Percentiles rank a stretch among this genome's conserved stretches.
Evolutionary conservation across 2,329 filamentous ascomycete genomes (phyloP).

Genomic region (Calonectria leucothoes): DNA sequence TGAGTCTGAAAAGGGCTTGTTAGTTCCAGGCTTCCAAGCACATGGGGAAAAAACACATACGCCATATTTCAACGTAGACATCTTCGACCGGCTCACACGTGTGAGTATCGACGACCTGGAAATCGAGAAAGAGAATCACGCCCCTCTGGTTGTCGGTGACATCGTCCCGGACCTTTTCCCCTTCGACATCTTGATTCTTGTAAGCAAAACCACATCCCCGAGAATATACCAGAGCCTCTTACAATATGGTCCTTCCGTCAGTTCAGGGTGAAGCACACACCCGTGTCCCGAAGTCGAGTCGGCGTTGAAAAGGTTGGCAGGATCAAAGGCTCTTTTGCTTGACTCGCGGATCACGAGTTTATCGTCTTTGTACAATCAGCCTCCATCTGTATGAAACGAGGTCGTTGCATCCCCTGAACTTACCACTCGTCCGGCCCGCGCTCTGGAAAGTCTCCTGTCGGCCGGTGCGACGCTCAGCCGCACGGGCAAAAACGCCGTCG

Average conservation of each 20-base stretch:
- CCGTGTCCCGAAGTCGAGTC: not conserved
- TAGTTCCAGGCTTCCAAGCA: not conserved
- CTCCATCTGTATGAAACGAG: not conserved
- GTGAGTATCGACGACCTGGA: slow-evolving; percentile 14
- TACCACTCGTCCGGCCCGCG: not conserved
- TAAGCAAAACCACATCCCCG: not conserved
- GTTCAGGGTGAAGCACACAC: slow-evolving; percentile 20
- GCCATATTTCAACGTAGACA: slow-evolving; percentile 22
- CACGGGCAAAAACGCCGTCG: slow-evolving; percentile 11
- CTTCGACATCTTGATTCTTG: not conserved
- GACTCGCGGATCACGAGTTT: not conserved
- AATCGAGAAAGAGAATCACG: slow-evolving; percentile 8
- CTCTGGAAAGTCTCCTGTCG: not conserved
- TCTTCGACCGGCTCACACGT: slow-evolving; percentile 12
- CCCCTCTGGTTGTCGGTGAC: slow-evolving; percentile 6
- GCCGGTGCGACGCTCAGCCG: slow-evolving; percentile 2
- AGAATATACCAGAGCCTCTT: not conserved
- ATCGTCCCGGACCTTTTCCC: slow-evolving; percentile 3
- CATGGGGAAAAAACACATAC: not conserved
- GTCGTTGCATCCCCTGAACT: not conserved
- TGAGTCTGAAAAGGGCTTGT: not conserved
- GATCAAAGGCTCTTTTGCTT: not conserved
- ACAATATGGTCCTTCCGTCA: slow-evolving; percentile 20
- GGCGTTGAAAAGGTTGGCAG: not conserved
- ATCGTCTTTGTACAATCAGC: not conserved